Evolutionary conservation across 1,284 basidiomycete genomes (phyloP).

Genomic region (Ustilago vetiveriae): DNA sequence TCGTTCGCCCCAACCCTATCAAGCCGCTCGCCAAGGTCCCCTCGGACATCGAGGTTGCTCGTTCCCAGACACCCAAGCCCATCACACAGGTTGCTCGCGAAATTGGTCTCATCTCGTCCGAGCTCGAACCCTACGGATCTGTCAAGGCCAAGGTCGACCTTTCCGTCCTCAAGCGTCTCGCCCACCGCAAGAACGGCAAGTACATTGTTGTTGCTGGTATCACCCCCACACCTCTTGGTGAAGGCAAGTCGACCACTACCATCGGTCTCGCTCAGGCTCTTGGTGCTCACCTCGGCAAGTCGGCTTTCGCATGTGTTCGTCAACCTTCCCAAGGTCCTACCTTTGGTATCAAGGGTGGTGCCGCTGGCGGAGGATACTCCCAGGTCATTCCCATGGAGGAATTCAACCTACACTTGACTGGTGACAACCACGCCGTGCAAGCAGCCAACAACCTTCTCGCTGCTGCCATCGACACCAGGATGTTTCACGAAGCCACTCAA

Average conservation of each 20-base stretch:
- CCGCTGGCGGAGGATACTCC: conserved; percentile 97
- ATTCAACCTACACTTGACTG: conserved; percentile 96
- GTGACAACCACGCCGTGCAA: conserved; percentile 97
- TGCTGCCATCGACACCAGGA: conserved; percentile 94
- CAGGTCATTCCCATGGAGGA: conserved; percentile 99
- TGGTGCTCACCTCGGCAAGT: conserved; percentile 90
- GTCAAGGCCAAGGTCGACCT: conserved; percentile 98
- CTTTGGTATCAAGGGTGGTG: conserved; percentile 99
- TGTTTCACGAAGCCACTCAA: conserved; percentile 97
- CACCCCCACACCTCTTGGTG: conserved; percentile 95
- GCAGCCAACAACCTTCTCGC: conserved; percentile 97
- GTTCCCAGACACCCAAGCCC: conserved; percentile 92
- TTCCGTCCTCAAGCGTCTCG: conserved; percentile 83
- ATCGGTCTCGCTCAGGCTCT: conserved; percentile 97
- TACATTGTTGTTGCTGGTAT: conserved; percentile 98
- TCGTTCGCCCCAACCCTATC: conserved; percentile 81
- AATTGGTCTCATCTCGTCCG: conserved; percentile 85
- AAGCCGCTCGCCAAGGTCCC: conserved; percentile 80
- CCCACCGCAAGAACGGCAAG: conserved; percentile 89
- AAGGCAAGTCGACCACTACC: conserved; percentile 98
- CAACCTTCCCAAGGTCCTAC: conserved; percentile 99
- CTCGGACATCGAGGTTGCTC: conserved; percentile 90
- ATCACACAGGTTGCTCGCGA: conserved; percentile 84
- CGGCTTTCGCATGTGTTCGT: conserved; percentile 96
- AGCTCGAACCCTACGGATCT: conserved; percentile 92